Percentiles rank a stretch among this genome's conserved stretches.
These are phyloP conservation scores for Fusarium virguliforme DNA, from an alignment of 2,329 filamentous ascomycete genomes.

Conservation along the genomic window DNA sequence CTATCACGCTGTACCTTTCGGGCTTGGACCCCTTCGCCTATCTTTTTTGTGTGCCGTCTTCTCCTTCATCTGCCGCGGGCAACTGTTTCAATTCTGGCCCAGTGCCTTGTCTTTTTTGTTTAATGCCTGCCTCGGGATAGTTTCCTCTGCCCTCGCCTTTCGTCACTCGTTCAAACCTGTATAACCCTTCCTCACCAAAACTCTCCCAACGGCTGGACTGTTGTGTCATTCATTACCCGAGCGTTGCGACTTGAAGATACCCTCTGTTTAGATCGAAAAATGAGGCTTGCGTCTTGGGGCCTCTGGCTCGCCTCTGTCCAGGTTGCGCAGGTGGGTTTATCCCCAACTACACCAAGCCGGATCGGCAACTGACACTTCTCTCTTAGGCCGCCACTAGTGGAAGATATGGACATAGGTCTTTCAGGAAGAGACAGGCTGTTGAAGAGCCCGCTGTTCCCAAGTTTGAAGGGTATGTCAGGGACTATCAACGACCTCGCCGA, in stretches of 20 bases:
- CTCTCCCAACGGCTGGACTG: constrained; percentile 50
- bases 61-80: constrained; percentile 42
- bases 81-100: constrained; percentile 37
- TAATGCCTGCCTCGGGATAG: constrained; percentile 22
- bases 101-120: constrained; percentile 18
- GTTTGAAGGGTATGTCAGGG: constrained; percentile 48
- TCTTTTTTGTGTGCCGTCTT: constrained; percentile 22
- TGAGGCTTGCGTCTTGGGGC: constrained; percentile 33
- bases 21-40: constrained; percentile 40
- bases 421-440: constrained; percentile 41
- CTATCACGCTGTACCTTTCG: constrained; percentile 29
- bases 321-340: constrained; percentile 44
- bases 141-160: constrained; percentile 11
- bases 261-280: constrained; percentile 12
- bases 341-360: neutral
- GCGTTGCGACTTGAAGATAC: constrained; percentile 27
- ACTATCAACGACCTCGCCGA: too few species aligned
- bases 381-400: constrained; percentile 39
- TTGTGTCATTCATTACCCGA: constrained; percentile 36
- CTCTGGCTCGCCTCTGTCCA: constrained; percentile 42
- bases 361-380: constrained; percentile 15
- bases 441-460: constrained; percentile 31
- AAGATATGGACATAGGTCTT: constrained; percentile 31
- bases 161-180: constrained; percentile 32
- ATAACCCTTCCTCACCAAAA: neutral